These are phyloP conservation scores for Lactuca sativa DNA, from an alignment of 129 eudicot genomes.

Conservation along the genomic window DNA sequence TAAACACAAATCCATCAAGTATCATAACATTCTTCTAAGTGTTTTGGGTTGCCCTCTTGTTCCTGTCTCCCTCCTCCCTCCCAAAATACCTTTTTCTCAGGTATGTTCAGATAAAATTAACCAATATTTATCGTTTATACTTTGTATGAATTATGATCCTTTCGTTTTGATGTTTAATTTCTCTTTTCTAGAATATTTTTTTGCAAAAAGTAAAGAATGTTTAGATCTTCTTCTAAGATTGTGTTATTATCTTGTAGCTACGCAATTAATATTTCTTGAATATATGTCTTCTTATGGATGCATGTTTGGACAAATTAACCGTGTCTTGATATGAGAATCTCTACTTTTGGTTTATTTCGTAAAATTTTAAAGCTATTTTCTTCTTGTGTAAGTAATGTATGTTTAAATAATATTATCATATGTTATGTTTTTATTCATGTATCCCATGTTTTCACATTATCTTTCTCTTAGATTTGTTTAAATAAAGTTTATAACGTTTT, in stretches of 20 bases:
- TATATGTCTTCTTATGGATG: neutral
- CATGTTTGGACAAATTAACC: neutral
- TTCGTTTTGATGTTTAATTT: too few relatives aligned
- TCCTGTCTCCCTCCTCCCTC: conserved; percentile 60
- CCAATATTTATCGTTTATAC: too few relatives aligned
- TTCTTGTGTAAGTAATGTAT: conserved; percentile 33
- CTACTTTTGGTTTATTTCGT: neutral
- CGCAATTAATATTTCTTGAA: neutral
- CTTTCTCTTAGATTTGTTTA: neutral
- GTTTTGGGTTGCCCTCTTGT: conserved; percentile 96
- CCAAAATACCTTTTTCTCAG: conserved; percentile 33
- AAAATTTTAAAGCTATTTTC: conserved; percentile 7
- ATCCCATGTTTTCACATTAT: neutral
- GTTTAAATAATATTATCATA: neutral
- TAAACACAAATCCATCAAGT: conserved; percentile 63
- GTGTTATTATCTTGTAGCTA: neutral
- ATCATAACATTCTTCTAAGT: conserved; percentile 77
- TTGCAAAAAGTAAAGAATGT: too few relatives aligned
- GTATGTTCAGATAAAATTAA: conserved; percentile 19
- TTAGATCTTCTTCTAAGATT: neutral
- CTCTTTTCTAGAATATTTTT: too few relatives aligned
- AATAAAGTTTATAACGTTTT: neutral
- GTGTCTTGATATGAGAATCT: neutral
- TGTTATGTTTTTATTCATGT: neutral
- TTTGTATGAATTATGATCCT: too few relatives aligned